These are phyloP conservation scores for Fusarium burgessii DNA, from an alignment of 2,329 filamentous ascomycete species.

Conservation along the genomic window DNA sequence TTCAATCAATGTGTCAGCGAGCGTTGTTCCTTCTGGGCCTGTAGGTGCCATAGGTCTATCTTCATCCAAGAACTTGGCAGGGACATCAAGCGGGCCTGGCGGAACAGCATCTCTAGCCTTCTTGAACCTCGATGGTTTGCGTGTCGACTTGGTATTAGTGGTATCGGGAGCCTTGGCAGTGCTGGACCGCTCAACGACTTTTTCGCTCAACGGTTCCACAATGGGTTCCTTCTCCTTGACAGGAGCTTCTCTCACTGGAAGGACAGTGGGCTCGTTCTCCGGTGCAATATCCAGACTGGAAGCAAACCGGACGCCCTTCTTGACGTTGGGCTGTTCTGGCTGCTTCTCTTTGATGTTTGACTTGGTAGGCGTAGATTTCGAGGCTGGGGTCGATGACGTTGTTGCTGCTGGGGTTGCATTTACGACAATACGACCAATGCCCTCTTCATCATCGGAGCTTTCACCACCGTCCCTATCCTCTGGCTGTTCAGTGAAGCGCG, in stretches of 20 bases:
- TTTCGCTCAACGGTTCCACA: constrained; percentile 64
- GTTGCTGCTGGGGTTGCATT: constrained; percentile 43
- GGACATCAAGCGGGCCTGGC: constrained; percentile 60
- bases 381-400: constrained; percentile 26
- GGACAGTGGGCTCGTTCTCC: constrained; percentile 44
- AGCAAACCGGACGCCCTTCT: constrained; percentile 87
- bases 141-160: constrained; percentile 52
- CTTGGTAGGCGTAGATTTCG: constrained; percentile 47
- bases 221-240: constrained; percentile 47
- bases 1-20: constrained; percentile 72
- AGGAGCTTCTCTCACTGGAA: constrained; percentile 22
- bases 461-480: constrained; percentile 56
- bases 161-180: constrained; percentile 41
- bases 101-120: constrained; percentile 53
- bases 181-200: constrained; percentile 63
- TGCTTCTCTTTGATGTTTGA: constrained; percentile 52
- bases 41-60: constrained; percentile 56
- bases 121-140: constrained; percentile 66
- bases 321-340: constrained; percentile 45
- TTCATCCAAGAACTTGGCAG: constrained; percentile 55
- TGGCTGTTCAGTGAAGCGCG: constrained; percentile 60
- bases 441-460: constrained; percentile 57
- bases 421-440: constrained; percentile 69
- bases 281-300: constrained; percentile 77
- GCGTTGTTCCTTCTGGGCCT: constrained; percentile 64